Evolutionary conservation across 495 filamentous ascomycete species (phyloP).

Genomic region (Daldinia grandis): DNA sequence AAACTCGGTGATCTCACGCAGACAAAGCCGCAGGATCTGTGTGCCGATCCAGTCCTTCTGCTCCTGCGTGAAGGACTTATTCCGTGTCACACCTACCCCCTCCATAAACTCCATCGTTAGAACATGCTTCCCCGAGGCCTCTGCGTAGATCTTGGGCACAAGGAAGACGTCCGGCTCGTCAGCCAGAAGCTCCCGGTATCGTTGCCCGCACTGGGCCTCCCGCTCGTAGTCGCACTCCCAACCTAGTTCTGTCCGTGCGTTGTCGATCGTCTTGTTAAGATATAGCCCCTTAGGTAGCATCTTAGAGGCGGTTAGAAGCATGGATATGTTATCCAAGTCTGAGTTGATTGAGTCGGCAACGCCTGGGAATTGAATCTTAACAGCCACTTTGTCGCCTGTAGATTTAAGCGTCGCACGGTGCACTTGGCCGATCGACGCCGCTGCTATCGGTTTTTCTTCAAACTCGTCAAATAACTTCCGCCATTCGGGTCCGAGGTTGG

Average conservation of each 20-base stretch:
- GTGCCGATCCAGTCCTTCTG: slow-evolving; percentile 94
- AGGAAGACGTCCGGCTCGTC: slow-evolving; percentile 76
- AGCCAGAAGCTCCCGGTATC: slow-evolving; percentile 75
- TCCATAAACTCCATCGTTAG: slow-evolving; percentile 92
- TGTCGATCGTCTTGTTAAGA: slow-evolving; percentile 96
- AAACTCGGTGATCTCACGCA: slow-evolving; percentile 93
- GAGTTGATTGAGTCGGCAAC: slow-evolving; percentile 95
- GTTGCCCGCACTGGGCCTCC: slow-evolving; percentile 79
- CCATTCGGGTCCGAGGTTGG: slow-evolving; percentile 87
- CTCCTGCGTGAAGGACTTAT: slow-evolving; percentile 68
- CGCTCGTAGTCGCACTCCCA: slow-evolving; percentile 98
- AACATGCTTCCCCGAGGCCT: slow-evolving; percentile 86
- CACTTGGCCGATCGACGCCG: slow-evolving; percentile 98
- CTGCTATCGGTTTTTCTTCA: slow-evolving; percentile 90
- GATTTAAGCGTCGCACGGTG: slow-evolving; percentile 84
- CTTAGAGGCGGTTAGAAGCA: slow-evolving; percentile 88
- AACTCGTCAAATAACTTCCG: slow-evolving; percentile 83
- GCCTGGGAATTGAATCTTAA: slow-evolving; percentile 98
- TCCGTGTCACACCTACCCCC: slow-evolving; percentile 87
- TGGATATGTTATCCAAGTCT: slow-evolving; percentile 88
- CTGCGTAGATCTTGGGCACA: slow-evolving; percentile 78
- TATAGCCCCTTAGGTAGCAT: slow-evolving; percentile 91
- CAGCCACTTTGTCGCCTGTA: slow-evolving; percentile 78
- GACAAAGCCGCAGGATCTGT: slow-evolving; percentile 89
- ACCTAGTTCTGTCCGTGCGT: slow-evolving; percentile 88